A percentile compares a stretch with the other conserved stretches of the same genome.
Conservation (phyloP, 2,329 filamentous ascomycete genomes). For the Claviceps pazoutovae region DNA sequence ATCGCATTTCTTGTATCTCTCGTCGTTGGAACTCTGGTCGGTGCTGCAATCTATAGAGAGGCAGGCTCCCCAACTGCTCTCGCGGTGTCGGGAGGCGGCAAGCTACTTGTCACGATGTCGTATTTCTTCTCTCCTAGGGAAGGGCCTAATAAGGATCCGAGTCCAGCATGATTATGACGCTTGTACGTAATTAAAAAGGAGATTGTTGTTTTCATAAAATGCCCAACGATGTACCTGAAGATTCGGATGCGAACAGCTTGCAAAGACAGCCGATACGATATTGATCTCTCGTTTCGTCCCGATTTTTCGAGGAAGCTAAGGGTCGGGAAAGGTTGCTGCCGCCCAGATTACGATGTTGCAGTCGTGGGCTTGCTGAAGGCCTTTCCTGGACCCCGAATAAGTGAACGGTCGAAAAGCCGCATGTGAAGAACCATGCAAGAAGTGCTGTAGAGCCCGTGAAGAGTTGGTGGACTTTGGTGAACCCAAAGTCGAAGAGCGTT, state of each 20-base stretch:
- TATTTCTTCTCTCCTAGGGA: slow-evolving; percentile 10
- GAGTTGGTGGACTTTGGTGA: too few species aligned
- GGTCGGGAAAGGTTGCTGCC: too few species aligned
- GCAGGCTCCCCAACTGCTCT: slow-evolving; percentile 13
- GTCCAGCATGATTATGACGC: not conserved
- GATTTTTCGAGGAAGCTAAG: too few species aligned
- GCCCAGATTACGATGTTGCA: too few species aligned
- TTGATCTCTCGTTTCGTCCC: too few species aligned
- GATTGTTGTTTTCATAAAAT: not conserved
- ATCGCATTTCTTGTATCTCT: slow-evolving; percentile 34
- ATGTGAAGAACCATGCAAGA: too few species aligned
- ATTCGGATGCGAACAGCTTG: not conserved
- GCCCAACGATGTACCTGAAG: not conserved
- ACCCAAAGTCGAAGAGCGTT: too few species aligned
- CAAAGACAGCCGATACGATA: not conserved
- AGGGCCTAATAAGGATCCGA: slow-evolving; percentile 5
- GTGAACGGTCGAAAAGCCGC: too few species aligned
- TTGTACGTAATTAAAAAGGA: not conserved
- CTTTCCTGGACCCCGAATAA: too few species aligned
- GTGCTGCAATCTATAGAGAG: slow-evolving; percentile 30
- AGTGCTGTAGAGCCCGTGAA: too few species aligned
- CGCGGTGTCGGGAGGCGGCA: slow-evolving; percentile 13
- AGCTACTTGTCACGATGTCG: slow-evolving; percentile 11
- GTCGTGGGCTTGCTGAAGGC: too few species aligned
- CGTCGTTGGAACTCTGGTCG: slow-evolving; percentile 33